Percentiles rank a stretch among this genome's conserved stretches.
Evolutionary conservation across 2,329 filamentous ascomycete genomes (phyloP).

Genomic region (Coniochaeta sp.): DNA sequence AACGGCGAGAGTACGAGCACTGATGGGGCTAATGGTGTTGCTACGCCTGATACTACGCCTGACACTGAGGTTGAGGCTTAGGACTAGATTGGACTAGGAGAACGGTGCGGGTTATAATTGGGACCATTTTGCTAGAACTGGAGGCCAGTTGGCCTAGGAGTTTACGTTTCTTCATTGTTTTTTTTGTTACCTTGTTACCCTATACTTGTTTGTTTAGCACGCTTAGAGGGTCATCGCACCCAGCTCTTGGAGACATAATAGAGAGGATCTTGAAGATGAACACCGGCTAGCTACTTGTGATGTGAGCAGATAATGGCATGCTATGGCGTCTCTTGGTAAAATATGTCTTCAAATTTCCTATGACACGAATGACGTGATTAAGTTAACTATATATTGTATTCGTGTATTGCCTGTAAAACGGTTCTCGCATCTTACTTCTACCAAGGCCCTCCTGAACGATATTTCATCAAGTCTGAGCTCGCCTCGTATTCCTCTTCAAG

Average conservation of each 20-base stretch:
- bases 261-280: neutral
- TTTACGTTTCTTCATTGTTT: neutral
- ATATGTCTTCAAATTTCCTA: too few species aligned
- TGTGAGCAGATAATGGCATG: too few species aligned
- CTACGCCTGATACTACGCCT: slow-evolving; percentile 20
- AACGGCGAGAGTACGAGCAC: slow-evolving; percentile 32
- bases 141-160: neutral
- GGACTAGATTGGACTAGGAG: slow-evolving; percentile 1
- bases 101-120: slow-evolving; percentile 2
- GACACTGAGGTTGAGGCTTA: slow-evolving; percentile 14
- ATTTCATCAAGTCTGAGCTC: too few species aligned
- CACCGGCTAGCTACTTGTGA: too few species aligned
- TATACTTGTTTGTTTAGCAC: neutral
- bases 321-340: too few species aligned
- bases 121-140: neutral
- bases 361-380: too few species aligned
- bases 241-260: neutral
- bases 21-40: slow-evolving; percentile 24
- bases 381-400: too few species aligned
- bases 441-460: too few species aligned
- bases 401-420: too few species aligned
- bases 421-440: too few species aligned
- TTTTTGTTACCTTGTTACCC: neutral
- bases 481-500: too few species aligned
- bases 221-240: neutral